Conservation (phyloP, 2,329 filamentous ascomycete species). For the Epichloe festucae region DNA sequence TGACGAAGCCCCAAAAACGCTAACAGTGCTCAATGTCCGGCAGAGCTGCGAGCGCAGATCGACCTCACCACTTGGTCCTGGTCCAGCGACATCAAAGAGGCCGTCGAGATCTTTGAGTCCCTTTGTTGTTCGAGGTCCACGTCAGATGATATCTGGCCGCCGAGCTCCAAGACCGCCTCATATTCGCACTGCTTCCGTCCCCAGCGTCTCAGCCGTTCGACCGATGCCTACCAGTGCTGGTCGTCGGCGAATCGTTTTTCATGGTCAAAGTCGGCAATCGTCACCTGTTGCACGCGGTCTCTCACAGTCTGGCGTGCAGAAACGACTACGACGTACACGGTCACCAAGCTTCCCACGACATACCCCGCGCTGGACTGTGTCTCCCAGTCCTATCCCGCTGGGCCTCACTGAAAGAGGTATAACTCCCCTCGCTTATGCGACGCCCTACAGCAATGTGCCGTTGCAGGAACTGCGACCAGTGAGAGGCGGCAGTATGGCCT, state of each 20-base stretch:
- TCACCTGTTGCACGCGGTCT: constrained; percentile 17
- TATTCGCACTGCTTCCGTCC: constrained; percentile 40
- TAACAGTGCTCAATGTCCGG: constrained; percentile 29
- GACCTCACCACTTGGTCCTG: constrained; percentile 25
- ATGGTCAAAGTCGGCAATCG: constrained; percentile 21
- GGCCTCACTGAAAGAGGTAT: constrained; percentile 23
- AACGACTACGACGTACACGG: constrained; percentile 42
- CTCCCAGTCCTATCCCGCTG: constrained; percentile 29
- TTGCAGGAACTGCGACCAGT: constrained; percentile 25
- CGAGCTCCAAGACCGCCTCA: constrained; percentile 32
- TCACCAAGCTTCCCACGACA: constrained; percentile 43
- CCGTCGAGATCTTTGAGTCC: constrained; percentile 19
- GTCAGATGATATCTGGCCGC: constrained; percentile 26
- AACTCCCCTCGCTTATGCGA: constrained; percentile 61
- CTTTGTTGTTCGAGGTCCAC: constrained; percentile 23
- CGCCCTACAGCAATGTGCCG: constrained; percentile 54
- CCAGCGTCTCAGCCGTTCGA: constrained; percentile 25
- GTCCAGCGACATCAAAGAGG: constrained; percentile 12
- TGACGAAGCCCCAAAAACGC: constrained; percentile 40
- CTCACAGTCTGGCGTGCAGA: constrained; percentile 21
- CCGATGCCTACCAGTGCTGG: constrained; percentile 22
- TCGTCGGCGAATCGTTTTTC: constrained; percentile 34
- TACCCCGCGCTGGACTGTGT: constrained; percentile 43
- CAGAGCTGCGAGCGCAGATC: constrained; percentile 28
- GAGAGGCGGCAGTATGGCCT: constrained; percentile 17